phyloP scores from a whole-genome alignment of 1,284 basidiomycete genomes.

The Pseudozyma hubeiensis region DNA sequence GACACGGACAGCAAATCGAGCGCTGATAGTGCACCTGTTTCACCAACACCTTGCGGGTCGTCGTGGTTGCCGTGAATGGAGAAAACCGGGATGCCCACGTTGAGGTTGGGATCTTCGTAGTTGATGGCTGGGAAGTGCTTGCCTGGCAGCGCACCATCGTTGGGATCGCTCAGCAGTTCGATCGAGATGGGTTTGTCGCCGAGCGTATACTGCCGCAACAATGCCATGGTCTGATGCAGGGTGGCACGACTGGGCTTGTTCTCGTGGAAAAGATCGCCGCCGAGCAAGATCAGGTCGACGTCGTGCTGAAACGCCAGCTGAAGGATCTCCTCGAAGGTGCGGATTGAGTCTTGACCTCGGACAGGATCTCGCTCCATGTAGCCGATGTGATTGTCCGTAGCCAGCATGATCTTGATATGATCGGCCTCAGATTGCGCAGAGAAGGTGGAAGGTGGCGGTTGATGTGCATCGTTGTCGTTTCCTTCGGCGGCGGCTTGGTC shows the following conservation, averaged over 20 bases:
- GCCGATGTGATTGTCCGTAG: constrained; percentile 76
- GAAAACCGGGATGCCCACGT: constrained; percentile 93
- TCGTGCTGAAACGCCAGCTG: constrained; percentile 85
- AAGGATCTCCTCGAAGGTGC: constrained; percentile 93
- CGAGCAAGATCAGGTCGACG: constrained; percentile 76
- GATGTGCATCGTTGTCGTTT: constrained; percentile 1
- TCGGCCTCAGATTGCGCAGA: constrained; percentile 29
- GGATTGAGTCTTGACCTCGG: constrained; percentile 92
- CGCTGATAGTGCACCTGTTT: constrained; percentile 88
- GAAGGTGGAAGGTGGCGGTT: constrained; percentile 32
- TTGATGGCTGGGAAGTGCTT: constrained; percentile 87
- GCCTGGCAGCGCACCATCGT: constrained; percentile 74
- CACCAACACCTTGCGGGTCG: constrained; percentile 93
- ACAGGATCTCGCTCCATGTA: constrained; percentile 94
- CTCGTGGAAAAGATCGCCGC: constrained; percentile 97
- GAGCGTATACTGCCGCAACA: constrained; percentile 89
- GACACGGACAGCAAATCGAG: constrained; percentile 93
- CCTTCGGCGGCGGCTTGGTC: constrained; percentile 8
- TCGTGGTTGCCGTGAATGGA: constrained; percentile 99
- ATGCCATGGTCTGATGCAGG: constrained; percentile 78
- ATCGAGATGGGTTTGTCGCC: constrained; percentile 87
- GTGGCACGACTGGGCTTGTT: constrained; percentile 92
- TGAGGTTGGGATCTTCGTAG: constrained; percentile 96
- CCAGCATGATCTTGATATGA: constrained; percentile 62
- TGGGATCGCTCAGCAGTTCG: constrained; percentile 90